These are phyloP conservation scores for Maudiozyma barnettii DNA, from an alignment of 805 yeast genomes.

Conservation along the genomic window DNA sequence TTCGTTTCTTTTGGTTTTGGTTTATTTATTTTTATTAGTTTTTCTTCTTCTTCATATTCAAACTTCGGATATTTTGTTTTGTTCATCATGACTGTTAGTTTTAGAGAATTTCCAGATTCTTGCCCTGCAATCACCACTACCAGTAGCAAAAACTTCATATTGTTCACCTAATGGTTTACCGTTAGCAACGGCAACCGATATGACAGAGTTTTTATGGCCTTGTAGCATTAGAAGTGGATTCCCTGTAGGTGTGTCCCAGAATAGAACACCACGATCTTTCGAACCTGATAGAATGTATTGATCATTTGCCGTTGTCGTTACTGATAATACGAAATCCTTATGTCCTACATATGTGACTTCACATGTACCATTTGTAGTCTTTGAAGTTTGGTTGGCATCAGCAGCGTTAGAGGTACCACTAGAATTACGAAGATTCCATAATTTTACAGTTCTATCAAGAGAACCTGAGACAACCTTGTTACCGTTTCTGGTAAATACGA, in stretches of 20 bases:
- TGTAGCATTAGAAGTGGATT: slow-evolving; percentile 91
- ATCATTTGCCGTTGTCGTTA: slow-evolving; percentile 88
- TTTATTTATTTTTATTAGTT: neutral
- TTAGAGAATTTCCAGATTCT: slow-evolving; percentile 86
- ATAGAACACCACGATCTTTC: slow-evolving; percentile 92
- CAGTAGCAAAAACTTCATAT: slow-evolving; percentile 88
- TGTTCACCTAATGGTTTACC: slow-evolving; percentile 48
- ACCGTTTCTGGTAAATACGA: slow-evolving; percentile 87
- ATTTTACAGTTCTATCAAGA: slow-evolving; percentile 87
- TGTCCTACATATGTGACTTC: slow-evolving; percentile 93
- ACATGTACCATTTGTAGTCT: slow-evolving; percentile 46
- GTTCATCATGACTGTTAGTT: neutral
- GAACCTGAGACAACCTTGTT: slow-evolving; percentile 91
- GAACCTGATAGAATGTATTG: slow-evolving; percentile 89
- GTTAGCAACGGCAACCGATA: slow-evolving; percentile 86
- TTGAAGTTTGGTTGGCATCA: slow-evolving; percentile 23
- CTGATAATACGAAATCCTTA: slow-evolving; percentile 89
- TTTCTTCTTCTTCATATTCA: too few species aligned
- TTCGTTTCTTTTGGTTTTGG: neutral
- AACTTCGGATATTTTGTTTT: slow-evolving; percentile 4
- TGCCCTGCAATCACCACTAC: slow-evolving; percentile 95
- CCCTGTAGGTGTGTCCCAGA: slow-evolving; percentile 91
- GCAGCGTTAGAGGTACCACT: slow-evolving; percentile 1
- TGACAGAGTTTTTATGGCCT: slow-evolving; percentile 94
- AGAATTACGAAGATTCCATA: slow-evolving; percentile 73